Evolutionary conservation across 2,329 filamentous ascomycete species (phyloP), one percentile per base, ranked within the genome.

Genomic region (Acephala macrosclerotiorum): DNA sequence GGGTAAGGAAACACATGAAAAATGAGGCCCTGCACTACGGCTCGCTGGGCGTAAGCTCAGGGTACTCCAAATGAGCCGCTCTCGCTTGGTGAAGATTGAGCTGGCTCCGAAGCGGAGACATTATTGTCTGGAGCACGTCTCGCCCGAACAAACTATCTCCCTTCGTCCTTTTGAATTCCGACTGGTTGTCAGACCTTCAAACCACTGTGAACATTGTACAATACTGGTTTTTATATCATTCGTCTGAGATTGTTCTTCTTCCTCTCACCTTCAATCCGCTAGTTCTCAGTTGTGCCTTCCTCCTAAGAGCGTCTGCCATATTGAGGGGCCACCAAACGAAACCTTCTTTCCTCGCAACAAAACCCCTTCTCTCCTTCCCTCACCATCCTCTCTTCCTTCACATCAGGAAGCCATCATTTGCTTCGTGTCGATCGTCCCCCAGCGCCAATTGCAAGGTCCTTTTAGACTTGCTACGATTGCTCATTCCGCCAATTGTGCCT

Each of bases 391-490:
- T 40, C 20, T 38, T 64, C 53, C 56, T 29, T 55, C 55, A 53
- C 33, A n/a, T 38, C 20, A 51, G 33, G 36, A 61, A 47, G 38
- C 42, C 26, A 47, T 35, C 38, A 3, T 36, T 51, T 51, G 26
- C 35, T 60, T 16, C 9, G 25, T 53, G 36, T 29, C 51, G 42
- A 33, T 58, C 56, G 45, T 38, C 66, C 51, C 49, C 64, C 65
- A 57, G 36, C 47, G 42, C 36, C 35, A 65, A 47, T 60, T 55
- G 60, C 69, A 70, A 63, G 66, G 63, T 70, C 67, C 66, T 70
- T 61, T 58, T n/a, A 55, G 61, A 60, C 61, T 67, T 69, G 66
- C 69, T 61, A 65, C 71, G 61, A 71, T 72, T 73, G 72, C 73
- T 74, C 72, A 71, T 73, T 71, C 70, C 67, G n/a, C 29, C 42